Base-by-base conservation (phyloP, 768 basidiomycete species). In the Suillus brevipes region DNA sequence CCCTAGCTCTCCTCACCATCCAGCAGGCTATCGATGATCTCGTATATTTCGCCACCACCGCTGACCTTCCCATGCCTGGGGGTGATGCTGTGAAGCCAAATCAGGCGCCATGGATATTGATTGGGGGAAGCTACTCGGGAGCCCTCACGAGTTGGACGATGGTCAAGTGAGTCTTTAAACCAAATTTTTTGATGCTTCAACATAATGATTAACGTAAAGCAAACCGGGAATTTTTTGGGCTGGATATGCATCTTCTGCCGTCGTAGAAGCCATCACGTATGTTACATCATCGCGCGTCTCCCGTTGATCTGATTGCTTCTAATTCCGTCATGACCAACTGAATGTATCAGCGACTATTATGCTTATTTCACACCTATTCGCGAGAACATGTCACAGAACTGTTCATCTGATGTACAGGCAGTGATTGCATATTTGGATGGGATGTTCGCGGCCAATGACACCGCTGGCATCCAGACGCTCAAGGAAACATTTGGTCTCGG, bases 11-110 rank as follows among this genome's bases (percentile, higher is more conserved):
- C 13, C 87, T 88, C 71, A 91, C 88, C 2, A 82, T 92, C 58
- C 86, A 90, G 72, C 90, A 92, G 76, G 88, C 89, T 9, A 85
- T 90, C 66, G 86, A 90, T 60, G 90, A 91, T 69, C 74, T 91
- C 45, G 88, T 80, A 20, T 89, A 88, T 74, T 92, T 92, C 69
- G 82, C 88, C n/a, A 80, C 86, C 66, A 89, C 84, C 63, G 89
- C 85, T 10, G 75, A 83, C 38, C 81, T 92, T 28, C 87, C 90
- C 3, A 87, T 88, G 85, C 87, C 88, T 0, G 82, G 83, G 61
- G 88, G 89, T 6, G 81, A 87, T 67, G 74, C 83, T 34, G 78
- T 91, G 25, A 83, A 82, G 25, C 87, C 89, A 3, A 80, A 80
- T 53, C 74, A 76, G 40, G 78, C 79, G 3, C 79, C 81, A 2